Evolutionary conservation across 345 rosid genomes (phyloP), one percentile per base, ranked within the genome.

Genomic region (Boechera divaricarpa): DNA sequence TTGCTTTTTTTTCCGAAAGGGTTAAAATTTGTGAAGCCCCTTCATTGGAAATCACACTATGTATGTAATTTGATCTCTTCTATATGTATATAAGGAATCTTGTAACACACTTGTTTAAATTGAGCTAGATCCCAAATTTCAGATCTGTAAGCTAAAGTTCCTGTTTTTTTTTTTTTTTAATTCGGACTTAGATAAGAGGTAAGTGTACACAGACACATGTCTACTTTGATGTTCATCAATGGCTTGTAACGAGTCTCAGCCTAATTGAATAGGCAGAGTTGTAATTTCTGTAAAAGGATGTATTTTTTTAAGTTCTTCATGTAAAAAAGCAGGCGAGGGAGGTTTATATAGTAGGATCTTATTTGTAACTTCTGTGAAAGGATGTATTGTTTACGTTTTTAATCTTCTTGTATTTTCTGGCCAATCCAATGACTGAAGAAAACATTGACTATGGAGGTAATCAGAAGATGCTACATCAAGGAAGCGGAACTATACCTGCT

Each of bases 401-500:
- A 74, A 69, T 63, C 54, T 39, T 75, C 67, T 70, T 59, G 58
- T 72, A 36, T 44, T 66, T 61, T 82, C 59, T 85, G 65, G 78
- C 67, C 80, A 67, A 73, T 78, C 79, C 81, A 57, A 80, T 84
- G 93, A 85, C 79, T 77, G 88, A 84, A 32, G 89, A 89, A 62
- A 87, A 84, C 80, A 10, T 39, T 39, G 90, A 83, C 54, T 88
- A 80, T 76, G 92, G 86, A 72, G 87, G 86, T 63, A 79, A 67
- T 63, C 88, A 81, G 64, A 89, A 89, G 89, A 73, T 80, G 71
- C 84, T 79, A 53, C 86, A 83, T 81, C 97, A 89, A 65, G 92
- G 91, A 56, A 81, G 87, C 62, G 97, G 91, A 66, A 85, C 97
- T 38, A 91, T 91, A 58, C 91, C 97, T 80, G 95, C 97, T 36